Conservation (phyloP, 2,329 filamentous ascomycete species). For the Ophiostoma populinum region DNA sequence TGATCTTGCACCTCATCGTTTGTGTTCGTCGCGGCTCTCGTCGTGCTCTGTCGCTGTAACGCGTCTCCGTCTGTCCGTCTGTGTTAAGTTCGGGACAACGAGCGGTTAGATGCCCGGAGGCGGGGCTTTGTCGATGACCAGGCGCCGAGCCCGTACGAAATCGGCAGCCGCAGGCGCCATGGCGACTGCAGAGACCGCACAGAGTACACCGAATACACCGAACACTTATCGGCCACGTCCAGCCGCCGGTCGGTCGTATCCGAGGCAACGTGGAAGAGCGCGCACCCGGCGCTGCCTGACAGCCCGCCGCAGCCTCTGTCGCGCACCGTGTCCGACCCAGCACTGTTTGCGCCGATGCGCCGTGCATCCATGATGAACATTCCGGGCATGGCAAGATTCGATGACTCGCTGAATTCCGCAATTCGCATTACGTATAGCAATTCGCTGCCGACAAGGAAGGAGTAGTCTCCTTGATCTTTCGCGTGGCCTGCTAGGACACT, state of each 20-base stretch:
- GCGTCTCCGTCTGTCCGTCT: too few species aligned
- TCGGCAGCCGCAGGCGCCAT: background rate
- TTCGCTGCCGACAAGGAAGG: too few species aligned
- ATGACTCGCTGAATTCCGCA: too few species aligned
- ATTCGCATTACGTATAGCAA: too few species aligned
- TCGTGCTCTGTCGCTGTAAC: too few species aligned
- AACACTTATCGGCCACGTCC: constrained; percentile 18
- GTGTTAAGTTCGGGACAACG: too few species aligned
- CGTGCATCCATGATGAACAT: constrained; percentile 30
- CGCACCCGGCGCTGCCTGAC: constrained; percentile 16
- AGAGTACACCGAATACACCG: constrained; percentile 15
- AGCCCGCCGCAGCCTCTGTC: constrained; percentile 17
- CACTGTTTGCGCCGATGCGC: constrained; percentile 29
- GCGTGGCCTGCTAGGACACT: too few species aligned
- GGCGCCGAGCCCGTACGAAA: constrained; percentile 12
- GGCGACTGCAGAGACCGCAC: background rate
- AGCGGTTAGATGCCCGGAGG: constrained; percentile 27
- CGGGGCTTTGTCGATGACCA: constrained; percentile 22
- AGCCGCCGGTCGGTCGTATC: constrained; percentile 17
- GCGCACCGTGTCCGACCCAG: constrained; percentile 29
- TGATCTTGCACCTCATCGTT: too few species aligned
- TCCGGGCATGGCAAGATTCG: constrained; percentile 33
- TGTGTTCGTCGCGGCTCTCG: too few species aligned
- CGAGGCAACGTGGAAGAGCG: constrained; percentile 21
- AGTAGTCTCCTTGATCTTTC: too few species aligned